A percentile compares a stretch with the other conserved stretches of the same genome.
phyloP scores from a whole-genome alignment of 2,329 filamentous ascomycete genomes.

The Phyllachora maydis region DNA sequence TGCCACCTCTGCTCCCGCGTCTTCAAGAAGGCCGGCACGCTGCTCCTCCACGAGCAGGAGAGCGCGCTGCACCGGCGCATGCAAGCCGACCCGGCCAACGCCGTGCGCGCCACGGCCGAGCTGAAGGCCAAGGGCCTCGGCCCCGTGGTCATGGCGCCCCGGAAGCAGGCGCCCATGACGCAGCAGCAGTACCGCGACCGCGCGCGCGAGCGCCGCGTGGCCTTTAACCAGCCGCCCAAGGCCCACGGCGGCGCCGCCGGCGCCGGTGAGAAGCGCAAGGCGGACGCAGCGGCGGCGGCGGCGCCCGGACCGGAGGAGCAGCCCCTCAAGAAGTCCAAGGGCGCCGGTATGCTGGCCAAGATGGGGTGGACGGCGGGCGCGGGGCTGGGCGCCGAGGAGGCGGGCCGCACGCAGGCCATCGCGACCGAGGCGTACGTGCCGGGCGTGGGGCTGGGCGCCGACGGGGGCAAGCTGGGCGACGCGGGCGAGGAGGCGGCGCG shows the following conservation, averaged over 20 bases:
- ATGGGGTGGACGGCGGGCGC: slow-evolving; percentile 50
- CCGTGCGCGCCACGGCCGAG: slow-evolving; percentile 10
- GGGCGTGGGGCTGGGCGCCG: slow-evolving; percentile 48
- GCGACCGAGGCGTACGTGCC: slow-evolving; percentile 43
- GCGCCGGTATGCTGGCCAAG: slow-evolving; percentile 47
- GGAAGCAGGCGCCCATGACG: slow-evolving; percentile 8
- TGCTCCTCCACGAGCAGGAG: slow-evolving; percentile 21
- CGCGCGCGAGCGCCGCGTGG: slow-evolving; percentile 43
- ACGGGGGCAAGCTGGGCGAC: slow-evolving; percentile 49
- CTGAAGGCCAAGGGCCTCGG: slow-evolving; percentile 13
- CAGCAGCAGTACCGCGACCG: slow-evolving; percentile 37
- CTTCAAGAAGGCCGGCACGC: slow-evolving; percentile 16
- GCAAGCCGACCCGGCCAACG: slow-evolving; percentile 7
- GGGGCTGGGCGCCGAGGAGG: slow-evolving; percentile 41
- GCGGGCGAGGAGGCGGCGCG: slow-evolving; percentile 41
- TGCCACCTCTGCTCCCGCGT: slow-evolving; percentile 20
- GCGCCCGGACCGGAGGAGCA: slow-evolving; percentile 13
- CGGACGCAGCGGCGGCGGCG: slow-evolving; percentile 10
- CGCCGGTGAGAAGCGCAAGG: slow-evolving; percentile 12
- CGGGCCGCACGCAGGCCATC: slow-evolving; percentile 42
- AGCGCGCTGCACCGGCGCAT: slow-evolving; percentile 18
- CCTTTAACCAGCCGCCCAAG: slow-evolving; percentile 38
- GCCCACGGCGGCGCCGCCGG: slow-evolving; percentile 13
- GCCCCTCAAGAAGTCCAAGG: slow-evolving; percentile 30
- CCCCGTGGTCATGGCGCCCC: slow-evolving; percentile 6